These are phyloP conservation scores for Naganishia cerealis DNA, from an alignment of 1,284 basidiomycete species.

Conservation along the genomic window DNA sequence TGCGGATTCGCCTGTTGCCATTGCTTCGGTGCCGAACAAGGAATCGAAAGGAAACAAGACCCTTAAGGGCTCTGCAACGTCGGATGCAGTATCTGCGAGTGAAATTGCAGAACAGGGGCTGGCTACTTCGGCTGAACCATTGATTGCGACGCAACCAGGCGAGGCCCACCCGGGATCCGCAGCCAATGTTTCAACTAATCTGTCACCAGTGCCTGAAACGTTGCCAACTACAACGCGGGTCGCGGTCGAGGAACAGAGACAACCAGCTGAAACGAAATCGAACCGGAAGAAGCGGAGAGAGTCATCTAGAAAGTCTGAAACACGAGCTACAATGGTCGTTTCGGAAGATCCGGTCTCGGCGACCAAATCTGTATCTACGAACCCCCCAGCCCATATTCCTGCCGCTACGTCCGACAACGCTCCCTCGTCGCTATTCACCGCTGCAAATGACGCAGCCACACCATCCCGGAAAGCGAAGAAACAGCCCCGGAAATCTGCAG, in stretches of 20 bases:
- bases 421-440: too few species aligned
- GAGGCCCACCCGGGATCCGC: not conserved
- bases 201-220: not conserved
- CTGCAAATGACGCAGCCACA: not conserved
- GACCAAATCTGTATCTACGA: too few species aligned
- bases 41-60: not conserved
- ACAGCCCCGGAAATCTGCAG: not conserved
- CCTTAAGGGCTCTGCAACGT: not conserved
- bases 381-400: not conserved
- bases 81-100: not conserved
- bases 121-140: not conserved
- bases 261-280: not conserved
- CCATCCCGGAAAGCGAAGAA: not conserved
- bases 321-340: not conserved
- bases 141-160: not conserved
- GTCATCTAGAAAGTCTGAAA: not conserved
- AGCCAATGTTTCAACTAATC: not conserved
- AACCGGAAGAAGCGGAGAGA: conserved; percentile 1
- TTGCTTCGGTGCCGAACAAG: not conserved
- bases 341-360: not conserved
- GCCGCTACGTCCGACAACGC: not conserved
- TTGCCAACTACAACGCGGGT: not conserved
- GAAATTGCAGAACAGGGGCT: not conserved
- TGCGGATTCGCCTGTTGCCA: not conserved
- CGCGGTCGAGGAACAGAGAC: not conserved